Percentiles rank a stretch among this genome's conserved stretches.
These are phyloP conservation scores for Cunninghamia lanceolata DNA, from an alignment of 75 land plant species.

Conservation along the genomic window DNA sequence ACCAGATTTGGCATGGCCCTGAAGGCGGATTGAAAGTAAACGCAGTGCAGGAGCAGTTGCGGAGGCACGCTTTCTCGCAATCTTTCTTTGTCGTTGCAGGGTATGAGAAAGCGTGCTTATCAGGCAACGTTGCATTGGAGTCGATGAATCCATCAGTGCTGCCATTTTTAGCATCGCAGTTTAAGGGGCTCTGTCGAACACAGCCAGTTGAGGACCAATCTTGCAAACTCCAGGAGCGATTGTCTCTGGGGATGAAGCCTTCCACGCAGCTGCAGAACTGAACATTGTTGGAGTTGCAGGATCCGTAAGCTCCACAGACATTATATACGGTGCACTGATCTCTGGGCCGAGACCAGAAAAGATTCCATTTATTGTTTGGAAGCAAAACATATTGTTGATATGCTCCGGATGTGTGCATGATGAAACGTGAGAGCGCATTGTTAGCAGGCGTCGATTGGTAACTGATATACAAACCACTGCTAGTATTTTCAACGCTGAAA, in stretches of 20 bases:
- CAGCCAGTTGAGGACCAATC: conserved; percentile 38
- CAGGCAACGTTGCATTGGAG: conserved; percentile 2
- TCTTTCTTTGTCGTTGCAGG: not conserved
- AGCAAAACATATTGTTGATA: conserved; percentile 12
- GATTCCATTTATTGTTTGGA: conserved; percentile 13
- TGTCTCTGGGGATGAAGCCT: conserved; percentile 26
- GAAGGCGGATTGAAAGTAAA: not conserved
- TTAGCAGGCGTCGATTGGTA: not conserved
- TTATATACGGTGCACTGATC: conserved; percentile 23
- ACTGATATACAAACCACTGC: not conserved
- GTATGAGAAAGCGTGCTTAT: not conserved
- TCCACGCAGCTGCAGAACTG: conserved; percentile 30
- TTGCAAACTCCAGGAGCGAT: not conserved
- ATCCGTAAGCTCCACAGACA: conserved; percentile 29
- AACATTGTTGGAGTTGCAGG: conserved; percentile 10
- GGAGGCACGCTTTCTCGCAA: conserved; percentile 23
- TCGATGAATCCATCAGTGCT: conserved; percentile 17
- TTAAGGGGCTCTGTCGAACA: conserved; percentile 4
- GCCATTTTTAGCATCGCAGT: conserved; percentile 7
- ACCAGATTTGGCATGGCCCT: conserved; percentile 19
- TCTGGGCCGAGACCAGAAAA: conserved; percentile 5
- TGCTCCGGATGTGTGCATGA: conserved; percentile 36
- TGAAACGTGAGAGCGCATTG: not conserved
- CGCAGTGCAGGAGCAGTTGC: conserved; percentile 26
- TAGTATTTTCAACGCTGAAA: not conserved